Evolutionary conservation across 1,284 basidiomycete genomes (phyloP).

Genomic region (Coniferiporia sulphurascens): DNA sequence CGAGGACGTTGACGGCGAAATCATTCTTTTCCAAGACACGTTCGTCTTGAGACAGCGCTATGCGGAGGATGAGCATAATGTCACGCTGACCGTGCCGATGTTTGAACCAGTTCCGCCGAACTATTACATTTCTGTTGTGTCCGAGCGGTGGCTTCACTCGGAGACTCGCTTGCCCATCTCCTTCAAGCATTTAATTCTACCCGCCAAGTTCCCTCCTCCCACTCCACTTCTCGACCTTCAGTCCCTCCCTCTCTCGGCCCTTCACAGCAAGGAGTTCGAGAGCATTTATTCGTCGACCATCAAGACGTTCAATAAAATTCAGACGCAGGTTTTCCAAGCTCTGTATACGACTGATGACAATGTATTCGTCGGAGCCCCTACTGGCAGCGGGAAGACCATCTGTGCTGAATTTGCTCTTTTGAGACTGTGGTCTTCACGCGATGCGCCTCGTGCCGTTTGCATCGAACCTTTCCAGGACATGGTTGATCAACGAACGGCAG

Average conservation of each 20-base stretch:
- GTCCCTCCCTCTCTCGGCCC: constrained; percentile 80
- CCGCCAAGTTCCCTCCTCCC: constrained; percentile 93
- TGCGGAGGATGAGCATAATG: constrained; percentile 88
- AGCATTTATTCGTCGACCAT: constrained; percentile 76
- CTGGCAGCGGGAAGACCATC: constrained; percentile 95
- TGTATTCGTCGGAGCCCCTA: constrained; percentile 93
- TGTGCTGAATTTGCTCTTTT: constrained; percentile 95
- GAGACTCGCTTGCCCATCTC: constrained; percentile 94
- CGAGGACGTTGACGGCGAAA: constrained; percentile 96
- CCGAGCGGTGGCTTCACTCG: constrained; percentile 93
- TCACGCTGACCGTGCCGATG: constrained; percentile 94
- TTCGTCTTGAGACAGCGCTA: constrained; percentile 92
- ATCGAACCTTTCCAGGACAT: constrained; percentile 97
- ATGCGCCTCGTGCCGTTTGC: constrained; percentile 86
- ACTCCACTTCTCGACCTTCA: constrained; percentile 94
- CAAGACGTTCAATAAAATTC: constrained; percentile 94
- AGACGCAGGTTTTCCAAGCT: constrained; percentile 98
- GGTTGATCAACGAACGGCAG: constrained; percentile 85
- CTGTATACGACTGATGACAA: constrained; percentile 96
- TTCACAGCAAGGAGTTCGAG: constrained; percentile 92
- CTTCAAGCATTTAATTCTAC: constrained; percentile 97
- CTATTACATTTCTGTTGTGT: constrained; percentile 94
- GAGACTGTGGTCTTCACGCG: constrained; percentile 84
- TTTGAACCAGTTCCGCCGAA: constrained; percentile 97
- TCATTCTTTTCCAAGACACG: constrained; percentile 90